Conservation (phyloP, 2,329 filamentous ascomycete species). For the Ceratocystis lukuohia region DNA sequence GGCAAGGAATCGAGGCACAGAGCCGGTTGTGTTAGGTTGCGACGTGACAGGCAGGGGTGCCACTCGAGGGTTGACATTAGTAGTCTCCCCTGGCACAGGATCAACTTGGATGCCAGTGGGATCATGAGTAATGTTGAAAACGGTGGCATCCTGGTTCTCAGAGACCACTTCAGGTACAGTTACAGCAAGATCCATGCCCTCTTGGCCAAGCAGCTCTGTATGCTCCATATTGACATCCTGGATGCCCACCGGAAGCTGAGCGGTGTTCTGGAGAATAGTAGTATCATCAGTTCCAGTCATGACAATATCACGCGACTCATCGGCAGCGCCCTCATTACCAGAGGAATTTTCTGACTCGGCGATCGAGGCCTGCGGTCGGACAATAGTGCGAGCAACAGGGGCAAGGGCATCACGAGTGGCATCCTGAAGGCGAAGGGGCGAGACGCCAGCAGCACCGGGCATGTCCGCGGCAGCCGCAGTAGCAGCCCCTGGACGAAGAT, state of each 20-base stretch:
- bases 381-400: conserved; percentile 39
- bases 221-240: conserved; percentile 72
- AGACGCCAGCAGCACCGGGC: conserved; percentile 25
- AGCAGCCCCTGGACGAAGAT: conserved; percentile 51
- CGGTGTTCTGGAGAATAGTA: conserved; percentile 24
- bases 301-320: conserved; percentile 61
- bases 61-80: conserved; percentile 40
- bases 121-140: conserved; percentile 87
- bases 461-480: conserved; percentile 64
- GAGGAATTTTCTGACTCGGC: conserved; percentile 73
- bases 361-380: conserved; percentile 33
- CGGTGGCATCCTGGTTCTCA: conserved; percentile 73
- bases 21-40: conserved; percentile 38
- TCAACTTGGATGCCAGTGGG: conserved; percentile 73
- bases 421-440: neutral
- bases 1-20: conserved; percentile 65
- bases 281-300: conserved; percentile 62
- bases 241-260: conserved; percentile 71
- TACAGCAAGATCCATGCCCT: conserved; percentile 54
- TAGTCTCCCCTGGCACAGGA: conserved; percentile 50
- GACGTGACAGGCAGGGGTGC: conserved; percentile 14
- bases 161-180: conserved; percentile 65
- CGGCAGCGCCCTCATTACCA: conserved; percentile 68
- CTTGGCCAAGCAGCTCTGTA: conserved; percentile 35
- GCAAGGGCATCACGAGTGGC: conserved; percentile 19